Base-by-base conservation (phyloP, 345 rosid species). In the Ailanthus altissimus region DNA sequence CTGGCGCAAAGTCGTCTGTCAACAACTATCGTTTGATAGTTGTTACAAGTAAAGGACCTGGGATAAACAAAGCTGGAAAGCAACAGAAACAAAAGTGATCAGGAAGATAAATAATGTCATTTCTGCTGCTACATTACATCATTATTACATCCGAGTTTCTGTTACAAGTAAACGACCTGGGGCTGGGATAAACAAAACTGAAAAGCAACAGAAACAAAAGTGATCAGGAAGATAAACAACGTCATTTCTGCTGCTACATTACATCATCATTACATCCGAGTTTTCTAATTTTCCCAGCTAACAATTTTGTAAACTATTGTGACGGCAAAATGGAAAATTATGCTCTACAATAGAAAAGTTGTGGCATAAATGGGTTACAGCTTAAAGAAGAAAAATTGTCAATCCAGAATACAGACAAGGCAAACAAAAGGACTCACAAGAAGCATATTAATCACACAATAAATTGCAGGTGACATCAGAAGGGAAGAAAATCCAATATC, bases 401-500 rank as follows among this genome's bases (percentile, higher is more conserved):
- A 59, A 25, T 16, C 38, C 57, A 23, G 5, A 43, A 56, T 2
- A 26, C 50, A 12, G 45, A 45, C 76, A 26, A 25, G 40, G 23
- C 26, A 59, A 73, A 59, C 11, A 3, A 10, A 49, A 47, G 32
- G 43, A 11, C 54, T 11, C 38, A 43, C 72, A 49, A 36, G 42
- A 46, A 12, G 21, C 45, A 47, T 20, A 47, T 20, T 28, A 36
- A 71, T 74, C 77, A 61, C 77, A 62, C 18, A 23, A 20, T 12
- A 36, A 45, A 56, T 54, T 38, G 62, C 38, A 21, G 0, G 59
- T 21, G 59, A 61, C 75, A 60, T 71, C 64, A 5, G 28, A 70
- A 40, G 26, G 2, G 71, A 69, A 40, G 67, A 60, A 63, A 32
- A 28, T 43, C 64, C 12, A 69, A 32, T 67, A 57, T 50, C 85